These are phyloP conservation scores for Penicillium arizonense DNA, from an alignment of 495 filamentous ascomycete genomes.

Conservation along the genomic window DNA sequence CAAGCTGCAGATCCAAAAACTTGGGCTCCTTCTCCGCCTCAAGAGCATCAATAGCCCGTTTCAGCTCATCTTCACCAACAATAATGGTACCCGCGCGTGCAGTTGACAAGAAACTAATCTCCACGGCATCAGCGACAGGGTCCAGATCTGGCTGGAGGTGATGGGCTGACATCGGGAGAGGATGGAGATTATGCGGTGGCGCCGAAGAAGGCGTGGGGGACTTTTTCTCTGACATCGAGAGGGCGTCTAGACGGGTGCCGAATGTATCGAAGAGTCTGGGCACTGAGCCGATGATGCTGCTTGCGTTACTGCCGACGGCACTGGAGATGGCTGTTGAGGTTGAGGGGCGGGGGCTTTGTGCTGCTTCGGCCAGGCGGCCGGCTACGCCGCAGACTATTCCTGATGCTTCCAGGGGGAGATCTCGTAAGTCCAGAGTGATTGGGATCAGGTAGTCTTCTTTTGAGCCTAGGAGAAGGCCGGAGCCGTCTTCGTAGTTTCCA, in stretches of 20 bases:
- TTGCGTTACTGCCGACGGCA: slow-evolving; percentile 8
- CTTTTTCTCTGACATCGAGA: slow-evolving; percentile 10
- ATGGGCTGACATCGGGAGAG: slow-evolving; percentile 21
- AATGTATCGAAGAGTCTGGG: slow-evolving; percentile 18
- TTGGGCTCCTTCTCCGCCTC: slow-evolving; percentile 33
- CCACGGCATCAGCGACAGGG: slow-evolving; percentile 56
- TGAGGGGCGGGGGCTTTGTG: slow-evolving; percentile 17
- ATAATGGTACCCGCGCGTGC: slow-evolving; percentile 89
- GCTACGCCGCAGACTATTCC: slow-evolving; percentile 94
- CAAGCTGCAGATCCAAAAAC: neutral
- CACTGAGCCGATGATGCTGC: slow-evolving; percentile 17
- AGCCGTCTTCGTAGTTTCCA: slow-evolving; percentile 44
- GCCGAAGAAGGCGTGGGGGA: slow-evolving; percentile 2
- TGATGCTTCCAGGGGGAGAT: slow-evolving; percentile 82
- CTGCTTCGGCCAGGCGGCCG: slow-evolving; percentile 65
- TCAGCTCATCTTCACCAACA: slow-evolving; percentile 68
- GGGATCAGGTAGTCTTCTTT: slow-evolving; percentile 80
- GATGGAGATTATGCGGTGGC: slow-evolving; percentile 6
- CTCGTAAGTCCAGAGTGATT: slow-evolving; percentile 81
- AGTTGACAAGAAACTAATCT: slow-evolving; percentile 89
- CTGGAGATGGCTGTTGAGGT: slow-evolving; percentile 12
- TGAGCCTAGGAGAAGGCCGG: slow-evolving; percentile 67
- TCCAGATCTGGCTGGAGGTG: slow-evolving; percentile 42
- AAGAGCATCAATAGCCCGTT: slow-evolving; percentile 69
- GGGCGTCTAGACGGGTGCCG: slow-evolving; percentile 7